Percentiles rank a stretch among this genome's conserved stretches.
Evolutionary conservation across 2,329 filamentous ascomycete genomes (phyloP).

Genomic region (Ophiostoma sp.): DNA sequence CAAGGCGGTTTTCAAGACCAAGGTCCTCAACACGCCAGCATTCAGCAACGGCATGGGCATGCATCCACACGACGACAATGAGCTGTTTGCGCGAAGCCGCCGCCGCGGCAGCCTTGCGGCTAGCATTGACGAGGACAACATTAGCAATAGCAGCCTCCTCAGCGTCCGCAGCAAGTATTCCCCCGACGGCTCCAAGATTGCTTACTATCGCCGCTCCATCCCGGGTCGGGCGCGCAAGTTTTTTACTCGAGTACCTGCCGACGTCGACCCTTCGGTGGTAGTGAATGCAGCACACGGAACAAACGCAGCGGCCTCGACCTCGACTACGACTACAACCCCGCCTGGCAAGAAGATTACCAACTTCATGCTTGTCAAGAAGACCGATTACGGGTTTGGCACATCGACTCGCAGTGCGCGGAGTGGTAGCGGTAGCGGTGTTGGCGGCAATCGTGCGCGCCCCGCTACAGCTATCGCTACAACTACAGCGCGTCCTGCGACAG

Average conservation of each 20-base stretch:
- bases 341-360: conserved; percentile 27
- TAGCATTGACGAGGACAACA: not conserved
- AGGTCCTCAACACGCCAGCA: too few relatives aligned
- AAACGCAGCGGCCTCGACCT: too few relatives aligned
- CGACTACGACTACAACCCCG: not conserved
- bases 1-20: too few relatives aligned
- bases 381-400: not conserved
- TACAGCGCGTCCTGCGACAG: not conserved
- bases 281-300: too few relatives aligned
- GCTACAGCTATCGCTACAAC: not conserved
- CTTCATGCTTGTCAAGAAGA: conserved; percentile 28
- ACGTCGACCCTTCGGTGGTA: not conserved
- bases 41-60: too few relatives aligned
- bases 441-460: not conserved
- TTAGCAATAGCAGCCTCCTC: conserved; percentile 19
- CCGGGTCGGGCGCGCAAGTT: conserved; percentile 43
- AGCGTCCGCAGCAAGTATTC: conserved; percentile 22
- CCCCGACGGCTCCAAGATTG: conserved; percentile 4
- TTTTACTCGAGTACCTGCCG: conserved; percentile 27
- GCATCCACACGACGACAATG: too few relatives aligned
- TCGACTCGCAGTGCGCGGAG: not conserved
- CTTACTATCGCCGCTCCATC: conserved; percentile 42
- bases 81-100: not conserved
- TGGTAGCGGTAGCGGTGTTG: too few relatives aligned
- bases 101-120: too few relatives aligned